These are phyloP conservation scores for Helminthosporium solani DNA, from an alignment of 2,329 filamentous ascomycete genomes.

Conservation along the genomic window DNA sequence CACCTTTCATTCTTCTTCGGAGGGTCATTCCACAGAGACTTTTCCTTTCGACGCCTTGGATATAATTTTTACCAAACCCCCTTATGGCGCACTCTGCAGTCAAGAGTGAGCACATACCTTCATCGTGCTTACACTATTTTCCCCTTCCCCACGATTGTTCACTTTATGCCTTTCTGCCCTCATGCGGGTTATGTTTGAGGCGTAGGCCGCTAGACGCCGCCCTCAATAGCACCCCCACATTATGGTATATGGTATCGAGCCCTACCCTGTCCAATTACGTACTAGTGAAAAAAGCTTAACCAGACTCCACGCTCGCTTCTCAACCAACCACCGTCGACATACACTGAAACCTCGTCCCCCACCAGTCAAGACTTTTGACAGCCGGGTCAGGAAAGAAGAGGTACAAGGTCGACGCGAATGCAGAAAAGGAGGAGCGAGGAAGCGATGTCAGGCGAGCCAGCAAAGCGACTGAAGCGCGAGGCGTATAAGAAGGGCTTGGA, in stretches of 20 bases:
- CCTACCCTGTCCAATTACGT: constrained; percentile 12
- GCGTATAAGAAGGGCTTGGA: constrained; percentile 44
- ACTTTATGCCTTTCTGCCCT: constrained; percentile 6
- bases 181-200: constrained; percentile 18
- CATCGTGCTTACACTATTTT: background rate
- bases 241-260: constrained; percentile 10
- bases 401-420: background rate
- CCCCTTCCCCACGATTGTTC: background rate
- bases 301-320: constrained; percentile 12
- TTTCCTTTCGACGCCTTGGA: too few species aligned
- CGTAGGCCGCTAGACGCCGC: background rate
- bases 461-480: constrained; percentile 50
- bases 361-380: background rate
- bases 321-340: constrained; percentile 1
- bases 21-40: too few species aligned
- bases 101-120: constrained; percentile 14
- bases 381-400: background rate
- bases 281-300: constrained; percentile 37
- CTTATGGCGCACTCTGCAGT: constrained; percentile 33
- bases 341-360: constrained; percentile 3
- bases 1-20: too few species aligned
- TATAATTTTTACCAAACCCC: constrained; percentile 8
- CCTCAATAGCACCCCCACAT: background rate
- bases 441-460: constrained; percentile 37
- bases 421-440: background rate